Conservation (phyloP, 768 basidiomycete genomes). For the Lactarius vividus region DNA sequence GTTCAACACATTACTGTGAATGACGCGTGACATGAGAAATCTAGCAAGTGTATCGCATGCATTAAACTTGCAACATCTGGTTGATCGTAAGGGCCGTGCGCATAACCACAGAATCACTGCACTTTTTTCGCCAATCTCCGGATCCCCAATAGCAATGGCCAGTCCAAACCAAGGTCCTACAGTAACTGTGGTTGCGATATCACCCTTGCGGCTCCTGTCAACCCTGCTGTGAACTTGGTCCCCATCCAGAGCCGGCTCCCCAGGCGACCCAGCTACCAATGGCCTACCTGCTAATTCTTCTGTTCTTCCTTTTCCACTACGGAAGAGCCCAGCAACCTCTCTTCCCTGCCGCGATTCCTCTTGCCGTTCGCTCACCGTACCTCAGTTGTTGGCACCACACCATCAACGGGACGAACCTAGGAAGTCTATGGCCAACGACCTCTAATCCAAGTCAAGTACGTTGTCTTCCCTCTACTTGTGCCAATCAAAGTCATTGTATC, state of each 20-base stretch:
- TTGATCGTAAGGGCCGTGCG: too few species aligned
- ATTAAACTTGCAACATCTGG: too few species aligned
- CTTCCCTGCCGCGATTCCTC: slow-evolving; percentile 31
- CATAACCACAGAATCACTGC: not conserved
- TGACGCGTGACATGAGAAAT: too few species aligned
- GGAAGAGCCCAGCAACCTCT: slow-evolving; percentile 19
- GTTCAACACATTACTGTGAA: too few species aligned
- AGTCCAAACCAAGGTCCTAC: not conserved
- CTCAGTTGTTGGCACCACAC: slow-evolving; percentile 29
- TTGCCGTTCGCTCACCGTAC: slow-evolving; percentile 33
- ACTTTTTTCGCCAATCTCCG: not conserved
- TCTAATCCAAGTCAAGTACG: not conserved
- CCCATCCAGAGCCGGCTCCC: too few species aligned
- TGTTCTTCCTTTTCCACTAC: not conserved
- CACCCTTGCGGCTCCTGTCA: not conserved
- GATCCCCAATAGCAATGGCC: not conserved
- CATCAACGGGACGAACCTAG: slow-evolving; percentile 7
- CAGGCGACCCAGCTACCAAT: not conserved
- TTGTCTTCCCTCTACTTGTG: not conserved
- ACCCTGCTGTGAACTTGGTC: not conserved
- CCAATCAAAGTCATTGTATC: not conserved
- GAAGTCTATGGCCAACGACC: slow-evolving; percentile 27
- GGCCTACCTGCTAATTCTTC: not conserved
- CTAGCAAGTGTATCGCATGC: too few species aligned
- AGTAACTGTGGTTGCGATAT: not conserved